A percentile compares a stretch with the other conserved stretches of the same genome.
phyloP scores from a whole-genome alignment of 140 eudicot species.

The Erigeron philadelphicus region DNA sequence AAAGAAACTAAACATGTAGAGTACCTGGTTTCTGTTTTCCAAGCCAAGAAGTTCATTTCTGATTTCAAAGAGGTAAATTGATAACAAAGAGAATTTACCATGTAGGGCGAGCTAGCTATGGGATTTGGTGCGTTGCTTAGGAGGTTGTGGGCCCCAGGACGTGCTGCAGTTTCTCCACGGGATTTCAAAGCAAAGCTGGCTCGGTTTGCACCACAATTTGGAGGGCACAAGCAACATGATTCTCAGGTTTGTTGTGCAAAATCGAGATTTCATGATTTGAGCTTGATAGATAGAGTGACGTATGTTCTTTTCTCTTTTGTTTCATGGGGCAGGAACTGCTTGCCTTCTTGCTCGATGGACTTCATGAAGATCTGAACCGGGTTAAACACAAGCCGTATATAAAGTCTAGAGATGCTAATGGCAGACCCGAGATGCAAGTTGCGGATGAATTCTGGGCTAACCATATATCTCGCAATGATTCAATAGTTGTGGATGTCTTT shows the following conservation, averaged over 20 bases:
- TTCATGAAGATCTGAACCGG: constrained; percentile 96
- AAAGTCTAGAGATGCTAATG: constrained; percentile 81
- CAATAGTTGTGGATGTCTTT: constrained; percentile 94
- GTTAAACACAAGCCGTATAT: constrained; percentile 81
- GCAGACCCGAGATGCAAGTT: constrained; percentile 85
- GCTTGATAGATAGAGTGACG: constrained; percentile 19
- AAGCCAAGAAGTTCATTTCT: too few relatives aligned
- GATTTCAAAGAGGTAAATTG: not conserved
- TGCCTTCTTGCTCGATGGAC: constrained; percentile 92
- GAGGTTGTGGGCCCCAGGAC: constrained; percentile 87
- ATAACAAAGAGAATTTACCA: not conserved
- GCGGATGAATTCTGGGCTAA: constrained; percentile 97
- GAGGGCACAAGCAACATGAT: constrained; percentile 91
- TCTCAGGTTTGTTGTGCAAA: constrained; percentile 57
- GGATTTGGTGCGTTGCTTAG: constrained; percentile 89
- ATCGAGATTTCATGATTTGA: constrained; percentile 14
- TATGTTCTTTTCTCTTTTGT: not conserved
- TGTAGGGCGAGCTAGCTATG: constrained; percentile 94
- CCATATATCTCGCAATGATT: constrained; percentile 92
- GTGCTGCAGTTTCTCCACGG: constrained; percentile 81
- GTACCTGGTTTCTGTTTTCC: too few relatives aligned
- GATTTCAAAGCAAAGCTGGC: constrained; percentile 77
- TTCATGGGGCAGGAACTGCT: constrained; percentile 65
- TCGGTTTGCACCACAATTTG: constrained; percentile 93
- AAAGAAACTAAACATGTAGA: too few relatives aligned